A percentile compares a stretch with the other conserved stretches of the same genome.
phyloP scores from a whole-genome alignment of 2,329 filamentous ascomycete genomes.

The Alternaria triticimaculans region DNA sequence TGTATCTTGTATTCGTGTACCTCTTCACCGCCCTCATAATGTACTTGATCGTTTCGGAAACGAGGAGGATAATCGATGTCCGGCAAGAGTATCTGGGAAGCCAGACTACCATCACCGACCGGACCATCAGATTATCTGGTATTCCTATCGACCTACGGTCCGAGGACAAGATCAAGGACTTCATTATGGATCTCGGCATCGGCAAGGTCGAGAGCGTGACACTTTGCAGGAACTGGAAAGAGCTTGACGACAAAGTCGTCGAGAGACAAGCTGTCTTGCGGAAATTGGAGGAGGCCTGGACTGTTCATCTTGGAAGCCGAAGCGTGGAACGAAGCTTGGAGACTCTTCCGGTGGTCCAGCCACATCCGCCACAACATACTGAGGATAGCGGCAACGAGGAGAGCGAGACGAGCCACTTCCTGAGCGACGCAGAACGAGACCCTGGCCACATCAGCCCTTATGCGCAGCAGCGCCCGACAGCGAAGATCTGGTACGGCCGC shows the following conservation, averaged over 20 bases:
- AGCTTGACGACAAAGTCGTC: slow-evolving; percentile 76
- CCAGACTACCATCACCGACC: slow-evolving; percentile 94
- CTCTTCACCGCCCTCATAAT: slow-evolving; percentile 84
- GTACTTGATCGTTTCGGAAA: slow-evolving; percentile 83
- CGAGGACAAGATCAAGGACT: slow-evolving; percentile 81
- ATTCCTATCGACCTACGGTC: slow-evolving; percentile 81
- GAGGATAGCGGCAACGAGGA: slow-evolving; percentile 45
- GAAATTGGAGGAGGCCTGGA: slow-evolving; percentile 84
- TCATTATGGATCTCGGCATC: slow-evolving; percentile 87
- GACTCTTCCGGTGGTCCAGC: slow-evolving; percentile 59
- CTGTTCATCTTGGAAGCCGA: slow-evolving; percentile 71
- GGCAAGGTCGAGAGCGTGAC: slow-evolving; percentile 89
- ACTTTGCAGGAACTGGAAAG: slow-evolving; percentile 84
- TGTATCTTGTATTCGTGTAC: slow-evolving; percentile 94
- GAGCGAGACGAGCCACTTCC: slow-evolving; percentile 65
- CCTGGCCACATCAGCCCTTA: slow-evolving; percentile 54
- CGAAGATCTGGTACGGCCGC: slow-evolving; percentile 79
- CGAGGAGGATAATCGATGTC: slow-evolving; percentile 81
- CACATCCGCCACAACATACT: slow-evolving; percentile 46
- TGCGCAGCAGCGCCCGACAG: slow-evolving; percentile 65
- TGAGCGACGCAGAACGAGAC: slow-evolving; percentile 56
- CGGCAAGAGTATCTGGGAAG: slow-evolving; percentile 91
- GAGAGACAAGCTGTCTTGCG: slow-evolving; percentile 70
- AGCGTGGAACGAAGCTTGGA: slow-evolving; percentile 57
- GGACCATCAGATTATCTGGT: slow-evolving; percentile 88